Percentiles rank a stretch among this genome's conserved stretches.
phyloP scores from a whole-genome alignment of 2,329 filamentous ascomycete species.

The Tolypocladium tundrense region DNA sequence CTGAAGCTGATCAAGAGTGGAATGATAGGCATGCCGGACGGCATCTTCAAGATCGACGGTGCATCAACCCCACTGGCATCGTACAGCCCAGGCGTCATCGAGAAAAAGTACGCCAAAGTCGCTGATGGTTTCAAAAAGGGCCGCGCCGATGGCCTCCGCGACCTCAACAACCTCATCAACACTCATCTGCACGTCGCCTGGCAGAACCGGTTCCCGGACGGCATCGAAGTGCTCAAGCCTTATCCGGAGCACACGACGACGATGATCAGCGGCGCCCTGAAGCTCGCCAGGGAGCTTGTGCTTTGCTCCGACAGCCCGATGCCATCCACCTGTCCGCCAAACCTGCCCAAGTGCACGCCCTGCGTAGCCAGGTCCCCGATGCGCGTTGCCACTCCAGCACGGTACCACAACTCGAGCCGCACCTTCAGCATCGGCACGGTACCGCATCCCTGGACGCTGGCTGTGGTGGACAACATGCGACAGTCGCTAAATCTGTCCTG shows the following conservation, averaged over 20 bases:
- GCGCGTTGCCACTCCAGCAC: constrained; percentile 53
- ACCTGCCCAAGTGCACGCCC: constrained; percentile 60
- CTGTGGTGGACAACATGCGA: constrained; percentile 54
- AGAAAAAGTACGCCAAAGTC: constrained; percentile 56
- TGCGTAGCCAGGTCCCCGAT: constrained; percentile 56
- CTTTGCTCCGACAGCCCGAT: constrained; percentile 66
- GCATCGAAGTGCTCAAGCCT: constrained; percentile 75
- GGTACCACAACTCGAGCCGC: constrained; percentile 61
- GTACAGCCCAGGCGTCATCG: constrained; percentile 57
- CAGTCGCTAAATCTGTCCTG: constrained; percentile 51
- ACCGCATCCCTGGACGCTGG: constrained; percentile 82
- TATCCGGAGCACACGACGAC: constrained; percentile 63
- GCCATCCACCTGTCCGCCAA: constrained; percentile 74
- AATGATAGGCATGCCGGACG: constrained; percentile 47
- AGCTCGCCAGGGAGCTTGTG: constrained; percentile 65
- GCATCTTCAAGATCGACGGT: constrained; percentile 55
- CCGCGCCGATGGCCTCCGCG: constrained; percentile 49
- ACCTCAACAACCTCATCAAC: constrained; percentile 68
- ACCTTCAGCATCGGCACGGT: constrained; percentile 78
- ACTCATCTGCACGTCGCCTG: constrained; percentile 78
- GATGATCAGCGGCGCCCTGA: constrained; percentile 58
- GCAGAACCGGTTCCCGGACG: constrained; percentile 66
- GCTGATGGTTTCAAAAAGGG: constrained; percentile 48
- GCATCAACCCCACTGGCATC: constrained; percentile 62
- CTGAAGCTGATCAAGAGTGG: constrained; percentile 50